phyloP scores from a whole-genome alignment of 2,329 filamentous ascomycete species.

The Huntiella omanensis region DNA sequence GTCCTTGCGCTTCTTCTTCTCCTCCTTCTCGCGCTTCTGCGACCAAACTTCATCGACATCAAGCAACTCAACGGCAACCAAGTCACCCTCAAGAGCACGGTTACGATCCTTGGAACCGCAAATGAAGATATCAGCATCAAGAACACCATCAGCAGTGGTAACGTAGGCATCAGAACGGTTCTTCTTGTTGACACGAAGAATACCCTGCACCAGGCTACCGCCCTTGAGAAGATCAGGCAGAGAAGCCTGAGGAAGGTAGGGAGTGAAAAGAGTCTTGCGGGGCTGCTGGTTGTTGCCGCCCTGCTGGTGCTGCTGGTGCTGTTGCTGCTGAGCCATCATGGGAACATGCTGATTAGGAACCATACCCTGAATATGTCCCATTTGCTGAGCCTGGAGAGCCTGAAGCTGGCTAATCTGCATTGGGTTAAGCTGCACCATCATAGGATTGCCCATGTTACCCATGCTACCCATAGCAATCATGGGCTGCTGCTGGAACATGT shows the following conservation, averaged over 20 bases:
- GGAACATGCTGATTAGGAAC: slow-evolving; percentile 19
- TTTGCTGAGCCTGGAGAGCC: slow-evolving; percentile 68
- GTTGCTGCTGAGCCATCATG: slow-evolving; percentile 47
- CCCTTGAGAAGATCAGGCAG: slow-evolving; percentile 78
- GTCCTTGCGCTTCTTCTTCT: slow-evolving; percentile 99
- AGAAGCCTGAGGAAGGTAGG: slow-evolving; percentile 87
- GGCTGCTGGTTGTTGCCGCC: slow-evolving; percentile 65
- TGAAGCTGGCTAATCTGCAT: slow-evolving; percentile 82
- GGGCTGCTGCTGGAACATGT: slow-evolving; percentile 74
- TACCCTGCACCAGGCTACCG: slow-evolving; percentile 87
- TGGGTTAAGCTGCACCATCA: slow-evolving; percentile 68
- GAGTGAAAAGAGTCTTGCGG: slow-evolving; percentile 95
- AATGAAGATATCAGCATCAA: slow-evolving; percentile 98
- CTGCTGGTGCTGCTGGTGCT: slow-evolving; percentile 42
- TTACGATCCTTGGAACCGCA: slow-evolving; percentile 98
- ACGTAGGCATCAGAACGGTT: slow-evolving; percentile 98
- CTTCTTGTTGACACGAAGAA: slow-evolving; percentile 98
- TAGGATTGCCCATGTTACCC: slow-evolving; percentile 50
- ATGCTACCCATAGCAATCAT: slow-evolving; percentile 75
- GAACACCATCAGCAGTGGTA: slow-evolving; percentile 65
- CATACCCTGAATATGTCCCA: slow-evolving; percentile 43
- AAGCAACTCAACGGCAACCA: slow-evolving; percentile 86
- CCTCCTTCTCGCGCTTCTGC: slow-evolving; percentile 97
- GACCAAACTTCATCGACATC: slow-evolving; percentile 98
- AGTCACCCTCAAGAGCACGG: slow-evolving; percentile 84